Percentiles rank a stretch among this genome's conserved stretches.
Evolutionary conservation across 768 basidiomycete genomes (phyloP).

Genomic region (Tremella mesenterica): DNA sequence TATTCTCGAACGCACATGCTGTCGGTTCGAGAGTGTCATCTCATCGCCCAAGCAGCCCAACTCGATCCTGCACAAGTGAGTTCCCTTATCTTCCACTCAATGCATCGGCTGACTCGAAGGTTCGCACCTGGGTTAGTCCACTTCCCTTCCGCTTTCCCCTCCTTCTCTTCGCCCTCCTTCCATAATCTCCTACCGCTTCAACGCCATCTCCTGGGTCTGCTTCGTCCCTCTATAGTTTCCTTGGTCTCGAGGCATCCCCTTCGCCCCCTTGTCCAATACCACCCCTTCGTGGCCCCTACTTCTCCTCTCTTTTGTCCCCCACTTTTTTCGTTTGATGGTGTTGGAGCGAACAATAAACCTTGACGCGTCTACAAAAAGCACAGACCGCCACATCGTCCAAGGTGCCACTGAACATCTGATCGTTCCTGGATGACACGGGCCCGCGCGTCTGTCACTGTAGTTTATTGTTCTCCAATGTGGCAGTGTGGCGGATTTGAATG

Average conservation of each 20-base stretch:
- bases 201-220: too few relatives aligned
- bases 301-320: too few relatives aligned
- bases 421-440: conserved; percentile 5
- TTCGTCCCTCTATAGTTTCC: background rate
- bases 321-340: too few relatives aligned
- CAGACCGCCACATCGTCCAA: conserved; percentile 2
- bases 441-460: background rate
- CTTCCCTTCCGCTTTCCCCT: background rate
- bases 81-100: background rate
- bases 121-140: conserved; percentile 35
- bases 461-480: conserved; percentile 5
- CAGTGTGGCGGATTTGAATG: conserved; percentile 1
- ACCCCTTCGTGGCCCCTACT: too few relatives aligned
- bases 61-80: conserved; percentile 30
- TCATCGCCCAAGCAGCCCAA: conserved; percentile 18
- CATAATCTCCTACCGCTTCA: too few relatives aligned
- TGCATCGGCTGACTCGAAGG: conserved; percentile 10
- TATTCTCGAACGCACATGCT: background rate
- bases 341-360: too few relatives aligned
- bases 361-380: too few relatives aligned
- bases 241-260: too few relatives aligned
- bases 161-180: conserved; percentile 5
- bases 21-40: background rate
- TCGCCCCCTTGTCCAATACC: background rate
- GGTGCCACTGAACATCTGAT: conserved; percentile 2